Conservation (phyloP, 495 filamentous ascomycete species). For the Penicillium paxilli region DNA sequence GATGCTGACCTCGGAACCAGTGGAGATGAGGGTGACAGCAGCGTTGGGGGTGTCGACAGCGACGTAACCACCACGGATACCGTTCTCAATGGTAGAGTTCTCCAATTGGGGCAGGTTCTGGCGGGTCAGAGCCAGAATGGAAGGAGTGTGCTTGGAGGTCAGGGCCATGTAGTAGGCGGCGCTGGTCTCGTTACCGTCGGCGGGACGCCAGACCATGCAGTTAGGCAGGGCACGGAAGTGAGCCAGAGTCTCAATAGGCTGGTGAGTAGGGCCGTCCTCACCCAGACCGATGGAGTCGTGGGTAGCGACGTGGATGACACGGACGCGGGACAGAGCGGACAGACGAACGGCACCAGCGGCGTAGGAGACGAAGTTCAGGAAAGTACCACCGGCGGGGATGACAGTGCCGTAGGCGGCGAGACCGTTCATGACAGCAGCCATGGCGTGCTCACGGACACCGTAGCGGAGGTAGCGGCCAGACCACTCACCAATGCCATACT, state of each 20-base stretch:
- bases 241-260: conserved; percentile 98
- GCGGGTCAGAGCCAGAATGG: conserved; percentile 90
- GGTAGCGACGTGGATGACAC: conserved; percentile 93
- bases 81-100: conserved; percentile 82
- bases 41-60: conserved; percentile 81
- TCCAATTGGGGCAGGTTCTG: conserved; percentile 99
- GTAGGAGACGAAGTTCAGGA: conserved; percentile 99
- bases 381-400: conserved; percentile 92
- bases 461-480: conserved; percentile 92
- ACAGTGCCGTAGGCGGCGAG: conserved; percentile 92
- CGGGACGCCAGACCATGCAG: conserved; percentile 99
- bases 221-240: conserved; percentile 99
- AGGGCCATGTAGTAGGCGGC: conserved; percentile 96
- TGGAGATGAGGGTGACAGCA: conserved; percentile 86
- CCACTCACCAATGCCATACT: conserved; percentile 81
- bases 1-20: conserved; percentile 93
- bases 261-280: conserved; percentile 98
- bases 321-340: conserved; percentile 86
- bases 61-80: conserved; percentile 93
- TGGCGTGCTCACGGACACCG: conserved; percentile 95
- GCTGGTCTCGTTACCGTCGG: conserved; percentile 97
- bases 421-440: conserved; percentile 99
- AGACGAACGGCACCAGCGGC: conserved; percentile 94
- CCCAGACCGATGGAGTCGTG: conserved; percentile 99
- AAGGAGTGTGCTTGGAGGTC: conserved; percentile 86